Evolutionary conservation across 805 yeast species (phyloP), one percentile per base, ranked within the genome.

Genomic region (Ascoidea asiatica): DNA sequence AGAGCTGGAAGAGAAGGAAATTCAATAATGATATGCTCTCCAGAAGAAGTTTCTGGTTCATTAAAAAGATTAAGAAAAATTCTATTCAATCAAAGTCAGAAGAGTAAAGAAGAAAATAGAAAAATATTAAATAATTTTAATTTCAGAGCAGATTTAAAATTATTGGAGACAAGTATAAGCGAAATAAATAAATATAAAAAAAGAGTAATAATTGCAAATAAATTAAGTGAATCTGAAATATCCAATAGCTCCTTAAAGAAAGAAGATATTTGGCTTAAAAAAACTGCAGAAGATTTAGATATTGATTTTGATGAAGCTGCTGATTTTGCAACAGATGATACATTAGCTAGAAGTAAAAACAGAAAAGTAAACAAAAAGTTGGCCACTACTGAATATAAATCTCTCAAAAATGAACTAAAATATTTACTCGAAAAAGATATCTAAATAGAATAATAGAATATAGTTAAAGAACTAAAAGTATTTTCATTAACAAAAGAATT

Each of bases 1-100:
- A 81, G 98, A 69, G 97, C 95, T 1, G 92, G 90, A 1, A 61
- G 61, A 35, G 90, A 85, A 58, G 98, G 98, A 69, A 95, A 92
- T n/a, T 82, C 96, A 2, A 81, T 92, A 42, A 79, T 88, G 75
- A 67, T 92, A 44, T 87, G 96, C 56, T 84, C 95, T 4, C 96
- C 97, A 15, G 88, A 84, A 48, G 99, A 92, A 58, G 87, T 94
- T 0, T 72, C 87, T 46, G 95, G 95, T 0, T 89, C 97, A 0
- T 67, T 89, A 49, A 72, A 77, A 55, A 86, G 84, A 61, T 70
- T 90, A 45, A 69, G 90, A 53, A 77, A 69, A 46, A 57, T 1
- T 62, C 61, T 43, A 55, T 55, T 22, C 48, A 57, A 45, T 37
- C 49, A 38, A 49, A 41, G 19, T 43, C 17, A 37, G n/a, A 47